These are phyloP conservation scores for Thinopyrum elongatum DNA, from an alignment of 176 grass and related monocot species.

Conservation along the genomic window DNA sequence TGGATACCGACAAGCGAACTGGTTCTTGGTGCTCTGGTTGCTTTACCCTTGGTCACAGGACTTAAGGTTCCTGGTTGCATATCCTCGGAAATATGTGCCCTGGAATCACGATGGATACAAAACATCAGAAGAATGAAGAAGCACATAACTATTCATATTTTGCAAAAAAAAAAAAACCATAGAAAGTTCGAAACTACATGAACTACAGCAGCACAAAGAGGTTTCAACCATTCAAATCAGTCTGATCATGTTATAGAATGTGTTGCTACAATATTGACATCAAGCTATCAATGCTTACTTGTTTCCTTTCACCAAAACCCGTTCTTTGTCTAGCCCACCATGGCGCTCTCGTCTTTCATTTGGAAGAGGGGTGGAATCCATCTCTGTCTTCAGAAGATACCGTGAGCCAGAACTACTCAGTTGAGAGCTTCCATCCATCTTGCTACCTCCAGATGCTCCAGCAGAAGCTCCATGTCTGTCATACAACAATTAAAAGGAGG, in stretches of 20 bases:
- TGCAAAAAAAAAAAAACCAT: neutral
- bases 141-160: neutral
- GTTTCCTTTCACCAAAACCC: constrained; percentile 55
- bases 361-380: constrained; percentile 36
- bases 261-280: constrained; percentile 5
- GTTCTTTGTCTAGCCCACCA: constrained; percentile 65
- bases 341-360: constrained; percentile 67
- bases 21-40: constrained; percentile 59
- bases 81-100: constrained; percentile 56
- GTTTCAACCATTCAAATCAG: constrained; percentile 1
- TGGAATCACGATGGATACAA: constrained; percentile 6
- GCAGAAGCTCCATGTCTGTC: constrained; percentile 59
- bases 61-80: constrained; percentile 47
- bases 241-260: constrained; percentile 9
- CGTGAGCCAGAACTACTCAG: constrained; percentile 43
- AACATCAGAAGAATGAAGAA: constrained; percentile 21
- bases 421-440: constrained; percentile 54
- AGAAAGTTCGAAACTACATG: neutral
- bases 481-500: constrained; percentile 7
- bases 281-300: constrained; percentile 47
- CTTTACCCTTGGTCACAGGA: constrained; percentile 64
- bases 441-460: constrained; percentile 58
- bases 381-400: constrained; percentile 49
- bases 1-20: constrained; percentile 51
- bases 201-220: neutral